phyloP scores from a whole-genome alignment of 179 eudicot species.

The Monotropa hypopitys region DNA sequence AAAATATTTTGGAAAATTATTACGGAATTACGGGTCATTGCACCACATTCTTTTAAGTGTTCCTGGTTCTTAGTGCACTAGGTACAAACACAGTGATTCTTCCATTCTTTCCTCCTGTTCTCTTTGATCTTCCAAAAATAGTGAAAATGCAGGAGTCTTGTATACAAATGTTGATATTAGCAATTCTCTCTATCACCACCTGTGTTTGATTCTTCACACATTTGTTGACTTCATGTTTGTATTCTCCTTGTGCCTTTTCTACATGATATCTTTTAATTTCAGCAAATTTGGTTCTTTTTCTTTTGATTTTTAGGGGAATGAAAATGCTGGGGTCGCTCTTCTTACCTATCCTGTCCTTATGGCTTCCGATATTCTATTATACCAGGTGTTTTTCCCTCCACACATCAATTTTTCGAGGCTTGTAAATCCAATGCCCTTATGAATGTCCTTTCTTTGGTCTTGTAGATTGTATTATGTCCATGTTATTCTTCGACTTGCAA shows the following conservation, averaged over 20 bases:
- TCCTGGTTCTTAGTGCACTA: no score
- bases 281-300: neutral
- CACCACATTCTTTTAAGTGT: no score
- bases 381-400: slow-evolving; percentile 48
- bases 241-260: slow-evolving; percentile 1
- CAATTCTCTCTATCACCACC: neutral
- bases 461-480: neutral
- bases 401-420: neutral
- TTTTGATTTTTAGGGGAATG: slow-evolving; percentile 65
- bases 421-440: neutral
- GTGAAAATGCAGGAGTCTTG: neutral
- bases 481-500: neutral
- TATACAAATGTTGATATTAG: neutral
- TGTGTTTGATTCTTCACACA: neutral
- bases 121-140: neutral
- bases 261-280: neutral
- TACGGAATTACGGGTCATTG: no score
- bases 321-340: slow-evolving; percentile 83
- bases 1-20: no score
- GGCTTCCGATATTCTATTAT: slow-evolving; percentile 94
- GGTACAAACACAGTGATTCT: neutral
- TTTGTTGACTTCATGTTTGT: neutral
- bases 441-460: neutral
- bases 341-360: slow-evolving; percentile 91
- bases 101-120: neutral